Evolutionary conservation across 140 eudicot species (phyloP).

Genomic region (Ambrosia hybrid): DNA sequence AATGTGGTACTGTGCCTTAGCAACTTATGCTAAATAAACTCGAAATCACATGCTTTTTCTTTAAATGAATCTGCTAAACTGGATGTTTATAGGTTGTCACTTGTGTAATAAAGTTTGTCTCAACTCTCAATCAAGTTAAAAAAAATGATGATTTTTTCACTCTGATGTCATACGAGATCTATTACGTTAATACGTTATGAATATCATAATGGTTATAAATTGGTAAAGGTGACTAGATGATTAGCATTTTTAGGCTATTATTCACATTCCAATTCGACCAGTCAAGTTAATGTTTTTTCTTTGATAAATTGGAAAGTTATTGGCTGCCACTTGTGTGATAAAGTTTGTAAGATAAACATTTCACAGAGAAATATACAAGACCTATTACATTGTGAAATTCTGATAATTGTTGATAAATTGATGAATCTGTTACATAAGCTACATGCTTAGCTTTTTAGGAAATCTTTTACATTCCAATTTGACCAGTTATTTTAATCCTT

Average conservation of each 20-base stretch:
- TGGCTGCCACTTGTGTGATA: slow-evolving; percentile 1
- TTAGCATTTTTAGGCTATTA: neutral
- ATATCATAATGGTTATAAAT: neutral
- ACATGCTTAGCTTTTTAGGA: slow-evolving; percentile 23
- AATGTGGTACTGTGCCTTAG: neutral
- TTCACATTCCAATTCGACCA: neutral
- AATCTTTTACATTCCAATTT: slow-evolving; percentile 12
- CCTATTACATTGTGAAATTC: neutral
- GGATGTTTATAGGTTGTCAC: neutral
- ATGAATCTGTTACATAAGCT: slow-evolving; percentile 3
- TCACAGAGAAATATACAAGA: neutral
- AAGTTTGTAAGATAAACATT: slow-evolving; percentile 14
- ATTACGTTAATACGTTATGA: neutral
- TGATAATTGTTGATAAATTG: slow-evolving; percentile 9
- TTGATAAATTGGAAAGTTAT: neutral
- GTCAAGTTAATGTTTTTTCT: neutral
- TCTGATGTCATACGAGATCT: slow-evolving; percentile 11
- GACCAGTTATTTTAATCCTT: neutral
- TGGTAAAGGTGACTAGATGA: no score
- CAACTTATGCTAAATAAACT: slow-evolving; percentile 1
- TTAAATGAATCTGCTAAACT: neutral
- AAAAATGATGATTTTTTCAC: neutral
- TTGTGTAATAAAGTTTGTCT: slow-evolving; percentile 13
- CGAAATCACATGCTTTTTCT: neutral
- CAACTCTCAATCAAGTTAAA: neutral